Evolutionary conservation across 305 asterid species (phyloP), one percentile per base, ranked within the genome.

Genomic region (Fraxinus sp.): DNA sequence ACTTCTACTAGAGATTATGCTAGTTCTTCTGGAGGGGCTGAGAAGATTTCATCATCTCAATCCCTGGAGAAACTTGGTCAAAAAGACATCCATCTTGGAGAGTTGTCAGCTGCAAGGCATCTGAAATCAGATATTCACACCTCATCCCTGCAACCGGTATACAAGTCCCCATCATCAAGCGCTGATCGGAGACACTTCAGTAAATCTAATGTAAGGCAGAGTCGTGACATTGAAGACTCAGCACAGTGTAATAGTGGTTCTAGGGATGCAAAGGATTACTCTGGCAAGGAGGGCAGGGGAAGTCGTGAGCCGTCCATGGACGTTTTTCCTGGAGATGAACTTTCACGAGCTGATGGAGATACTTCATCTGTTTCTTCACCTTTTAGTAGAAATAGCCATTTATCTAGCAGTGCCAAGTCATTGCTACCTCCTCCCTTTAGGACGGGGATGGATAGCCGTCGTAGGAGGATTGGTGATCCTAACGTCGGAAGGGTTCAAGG

Each of bases 101-200:
- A 94, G 35, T 76, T 81, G 82, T 90, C 93, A 68, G 86, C 93
- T 86, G 99, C 93, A 85, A 90, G 94, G 86, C 95, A 89, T 80
- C 82, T 88, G 49, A 94, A 91, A 89, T 78, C 94, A 32, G 97
- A 94, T 89, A 82, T 79, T 55, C 89, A 91, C 36, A 84, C 90
- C 10, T 90, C 98, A 77, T 93, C 97, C 59, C 74, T 88, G 88
- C 91, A 86, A 78, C 74, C 87, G 84, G 81, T 81, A 80, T 96
- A 94, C 83, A 93, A 91, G 84, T 94, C 98, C 79, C 97, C 99
- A 77, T 85, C 98, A 46, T 92, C 97, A 18, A 89, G 88, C 78
- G 79, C 82, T 66, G 97, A 89, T 16, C 88, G 93, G 85, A 92
- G 94, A 85, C 94, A 89, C 80, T 88, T 83, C 46, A 85, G 81